phyloP scores from a whole-genome alignment of 495 filamentous ascomycete genomes.

The Xylaria cubensis region DNA sequence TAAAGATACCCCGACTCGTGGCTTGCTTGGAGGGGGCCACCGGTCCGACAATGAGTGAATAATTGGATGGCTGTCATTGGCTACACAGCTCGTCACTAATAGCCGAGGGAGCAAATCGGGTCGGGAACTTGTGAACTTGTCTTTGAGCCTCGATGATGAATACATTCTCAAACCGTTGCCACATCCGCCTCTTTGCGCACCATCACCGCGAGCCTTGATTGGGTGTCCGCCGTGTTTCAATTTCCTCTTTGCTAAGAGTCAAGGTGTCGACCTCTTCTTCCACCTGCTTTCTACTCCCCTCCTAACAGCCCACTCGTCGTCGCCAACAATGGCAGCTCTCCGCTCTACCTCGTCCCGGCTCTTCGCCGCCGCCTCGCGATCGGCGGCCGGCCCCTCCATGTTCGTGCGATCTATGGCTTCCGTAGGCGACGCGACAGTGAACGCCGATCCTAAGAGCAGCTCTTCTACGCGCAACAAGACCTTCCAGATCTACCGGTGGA shows the following conservation, averaged over 20 bases:
- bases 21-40: neutral
- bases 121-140: slow-evolving; percentile 31
- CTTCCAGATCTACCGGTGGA: slow-evolving; percentile 99
- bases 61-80: slow-evolving; percentile 43
- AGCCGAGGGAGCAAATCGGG: slow-evolving; percentile 45
- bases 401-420: slow-evolving; percentile 56
- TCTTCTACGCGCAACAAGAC: slow-evolving; percentile 77
- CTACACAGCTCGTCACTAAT: slow-evolving; percentile 31
- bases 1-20: neutral
- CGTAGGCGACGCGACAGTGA: slow-evolving; percentile 56
- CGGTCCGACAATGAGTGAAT: slow-evolving; percentile 32
- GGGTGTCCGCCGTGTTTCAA: slow-evolving; percentile 12
- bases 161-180: slow-evolving; percentile 35
- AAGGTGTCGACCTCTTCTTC: neutral
- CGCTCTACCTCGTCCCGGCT: slow-evolving; percentile 71
- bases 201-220: slow-evolving; percentile 28
- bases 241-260: neutral
- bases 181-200: slow-evolving; percentile 24
- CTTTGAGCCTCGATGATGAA: slow-evolving; percentile 41
- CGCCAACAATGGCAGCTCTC: slow-evolving; percentile 75
- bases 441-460: slow-evolving; percentile 61
- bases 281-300: neutral
- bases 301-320: slow-evolving; percentile 7
- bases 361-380: slow-evolving; percentile 60
- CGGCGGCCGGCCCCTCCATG: slow-evolving; percentile 38